Base-by-base conservation (phyloP, 2,329 filamentous ascomycete genomes). In the Pyrenochaeta sp. region DNA sequence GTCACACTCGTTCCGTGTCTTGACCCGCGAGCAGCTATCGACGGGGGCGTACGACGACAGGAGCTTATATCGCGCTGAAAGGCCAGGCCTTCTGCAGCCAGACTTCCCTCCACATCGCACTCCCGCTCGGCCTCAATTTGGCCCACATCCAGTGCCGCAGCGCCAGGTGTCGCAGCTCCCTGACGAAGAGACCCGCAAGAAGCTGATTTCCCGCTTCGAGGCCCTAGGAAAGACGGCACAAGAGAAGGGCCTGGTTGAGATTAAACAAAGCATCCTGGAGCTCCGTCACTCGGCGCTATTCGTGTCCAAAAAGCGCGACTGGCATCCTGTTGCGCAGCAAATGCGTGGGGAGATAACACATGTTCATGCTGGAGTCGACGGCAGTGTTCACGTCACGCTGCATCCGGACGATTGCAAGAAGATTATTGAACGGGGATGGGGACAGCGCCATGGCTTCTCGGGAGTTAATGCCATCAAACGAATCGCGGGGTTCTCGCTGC, bases 1-100 rank as follows among this genome's bases (percentile, higher is more conserved):
- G 3, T 51, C 62, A 27, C 48, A 44, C 7, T 10, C 54, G 4
- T 37, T 72, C n/a, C 68, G 68, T 13, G 4, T 41, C 49, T 62
- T 76, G 13, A 65, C 67, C 6, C 48, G 54, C 20, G 74, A 77
- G 49, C 60, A 60, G 2, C 49, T 65, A 4, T 61, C 58, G 4
- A 61, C 69, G 5, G 19, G 11, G 18, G 19, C 19, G 1, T 68
- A 65, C 37, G 23, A 48, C 14, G 51, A 64, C 36, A 20, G 42
- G 13, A 43, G 39, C 14, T 43, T 52, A 7, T 44, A 48, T 31
- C 47, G 45, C 22, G 50, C 48, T 15, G 23, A 14, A 53, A 30
- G 36, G 50, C 18, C 38, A 14, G 45, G 53, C 28, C 53, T 44
- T 30, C 43, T 59, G 7, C 44, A 47, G 8, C 24, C 27, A n/a